A percentile compares a stretch with the other conserved stretches of the same genome.
Conservation (phyloP, 306 rosid genomes). For the Cicer judaicum region DNA sequence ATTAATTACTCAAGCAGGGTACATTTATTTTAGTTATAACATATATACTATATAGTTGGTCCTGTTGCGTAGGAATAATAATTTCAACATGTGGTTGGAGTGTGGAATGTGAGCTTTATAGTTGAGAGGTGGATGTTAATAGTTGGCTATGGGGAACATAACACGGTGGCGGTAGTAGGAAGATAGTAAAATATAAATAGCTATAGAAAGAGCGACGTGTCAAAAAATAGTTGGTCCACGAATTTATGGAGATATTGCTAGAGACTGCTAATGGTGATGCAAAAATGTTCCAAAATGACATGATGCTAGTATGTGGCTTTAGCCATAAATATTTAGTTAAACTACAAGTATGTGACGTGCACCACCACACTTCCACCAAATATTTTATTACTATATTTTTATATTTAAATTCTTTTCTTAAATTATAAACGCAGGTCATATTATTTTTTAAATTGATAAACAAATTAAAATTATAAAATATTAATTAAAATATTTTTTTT, state of each 20-base stretch:
- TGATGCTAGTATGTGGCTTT: slow-evolving; percentile 50
- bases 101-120: slow-evolving; percentile 33
- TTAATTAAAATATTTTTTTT: too few species aligned
- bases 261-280: slow-evolving; percentile 33
- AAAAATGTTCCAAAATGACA: slow-evolving; percentile 16
- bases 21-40: not conserved
- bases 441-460: too few species aligned
- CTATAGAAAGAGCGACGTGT: slow-evolving; percentile 39
- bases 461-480: too few species aligned
- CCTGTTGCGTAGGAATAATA: slow-evolving; percentile 25
- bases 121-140: slow-evolving; percentile 44
- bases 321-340: slow-evolving; percentile 35
- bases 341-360: slow-evolving; percentile 50
- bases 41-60: slow-evolving; percentile 18
- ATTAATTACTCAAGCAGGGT: not conserved
- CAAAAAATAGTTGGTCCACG: slow-evolving; percentile 51
- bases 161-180: slow-evolving; percentile 15
- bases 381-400: slow-evolving; percentile 4
- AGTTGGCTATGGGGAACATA: slow-evolving; percentile 43
- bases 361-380: slow-evolving; percentile 39
- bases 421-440: too few species aligned
- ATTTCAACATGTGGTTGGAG: slow-evolving; percentile 58
- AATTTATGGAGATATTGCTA: not conserved
- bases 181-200: slow-evolving; percentile 35
- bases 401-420: too few species aligned